Evolutionary conservation across 495 filamentous ascomycete species (phyloP), one percentile per base, ranked within the genome.

Genomic region (Talaromyces ruber): DNA sequence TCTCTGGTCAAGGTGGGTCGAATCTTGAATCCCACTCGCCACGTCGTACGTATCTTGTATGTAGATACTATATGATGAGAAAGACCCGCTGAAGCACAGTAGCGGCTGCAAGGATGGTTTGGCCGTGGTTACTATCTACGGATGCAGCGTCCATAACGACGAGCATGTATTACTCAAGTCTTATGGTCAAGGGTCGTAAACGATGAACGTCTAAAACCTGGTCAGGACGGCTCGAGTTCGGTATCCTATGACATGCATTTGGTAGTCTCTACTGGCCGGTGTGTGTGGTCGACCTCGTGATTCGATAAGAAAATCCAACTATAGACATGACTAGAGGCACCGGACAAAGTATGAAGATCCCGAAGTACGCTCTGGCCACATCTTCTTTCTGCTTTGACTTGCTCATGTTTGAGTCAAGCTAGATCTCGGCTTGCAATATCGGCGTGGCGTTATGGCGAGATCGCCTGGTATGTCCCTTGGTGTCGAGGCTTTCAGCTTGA

Each of bases 351-450:
- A 18, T 18, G n/a, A 57, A 57, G n/a, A 30, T 57, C 54, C 47
- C 50, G 43, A n/a, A 21, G n/a, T 16, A 22, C 54, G 54, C 54
- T 57, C 21, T 57, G 54, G 54, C 54, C 54, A 57, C 54, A 57
- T 57, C 54, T 57, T 57, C 54, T 57, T 57, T 57, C 34, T 21
- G 51, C 14, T 47, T 18, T 53, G 16, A 28, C 50, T 53, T 26
- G 47, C 21, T 7, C 50, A n/a, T 53, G 50, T 21, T 53, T 53
- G 18, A 21, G 50, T 53, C 25, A 24, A 53, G 50, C 51, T 12
- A n/a, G 51, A 54, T 54, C 51, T 54, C 51, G 47, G 47, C 47
- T 52, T 52, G 14, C 34, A 39, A 39, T 39, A 39, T 39, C 34
- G 43, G 43, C 51, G 51, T 54, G 22, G 26, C 26, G 51, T 54